Conservation (phyloP, 139 green algal species). For the Dunaliella sp. region DNA sequence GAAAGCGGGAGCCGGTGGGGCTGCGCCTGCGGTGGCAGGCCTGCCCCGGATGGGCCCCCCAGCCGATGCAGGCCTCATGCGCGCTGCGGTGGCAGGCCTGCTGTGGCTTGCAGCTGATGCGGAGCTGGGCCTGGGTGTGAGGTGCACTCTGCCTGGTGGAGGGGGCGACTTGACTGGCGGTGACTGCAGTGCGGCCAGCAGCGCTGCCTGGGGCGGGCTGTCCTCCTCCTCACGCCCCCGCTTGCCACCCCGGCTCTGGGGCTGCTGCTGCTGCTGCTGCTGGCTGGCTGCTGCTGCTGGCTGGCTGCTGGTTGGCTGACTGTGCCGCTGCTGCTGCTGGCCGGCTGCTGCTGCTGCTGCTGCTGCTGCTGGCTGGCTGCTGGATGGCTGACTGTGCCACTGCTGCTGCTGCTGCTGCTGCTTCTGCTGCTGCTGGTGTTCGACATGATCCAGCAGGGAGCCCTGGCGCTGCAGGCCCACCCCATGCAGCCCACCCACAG, state of each 20-base stretch:
- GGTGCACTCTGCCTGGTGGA: neutral
- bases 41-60: too few relatives aligned
- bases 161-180: neutral
- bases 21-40: too few relatives aligned
- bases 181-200: neutral
- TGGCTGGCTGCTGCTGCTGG: neutral
- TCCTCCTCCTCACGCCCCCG: neutral
- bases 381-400: neutral
- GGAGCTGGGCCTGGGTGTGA: neutral
- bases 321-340: conserved; percentile 5
- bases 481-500: too few relatives aligned
- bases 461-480: neutral
- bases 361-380: conserved; percentile 7
- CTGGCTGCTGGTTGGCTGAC: too few relatives aligned
- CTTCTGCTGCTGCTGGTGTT: conserved; percentile 1
- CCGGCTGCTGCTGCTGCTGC: neutral
- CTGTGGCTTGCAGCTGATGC: neutral
- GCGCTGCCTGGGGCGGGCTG: neutral
- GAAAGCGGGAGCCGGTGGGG: too few relatives aligned
- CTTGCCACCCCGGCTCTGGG: neutral
- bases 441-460: neutral
- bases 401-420: neutral
- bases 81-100: too few relatives aligned
- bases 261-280: conserved; percentile 4
- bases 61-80: too few relatives aligned